A percentile compares a stretch with the other conserved stretches of the same genome.
phyloP scores from a whole-genome alignment of 805 yeast genomes.

The Candida palmyrensis region DNA sequence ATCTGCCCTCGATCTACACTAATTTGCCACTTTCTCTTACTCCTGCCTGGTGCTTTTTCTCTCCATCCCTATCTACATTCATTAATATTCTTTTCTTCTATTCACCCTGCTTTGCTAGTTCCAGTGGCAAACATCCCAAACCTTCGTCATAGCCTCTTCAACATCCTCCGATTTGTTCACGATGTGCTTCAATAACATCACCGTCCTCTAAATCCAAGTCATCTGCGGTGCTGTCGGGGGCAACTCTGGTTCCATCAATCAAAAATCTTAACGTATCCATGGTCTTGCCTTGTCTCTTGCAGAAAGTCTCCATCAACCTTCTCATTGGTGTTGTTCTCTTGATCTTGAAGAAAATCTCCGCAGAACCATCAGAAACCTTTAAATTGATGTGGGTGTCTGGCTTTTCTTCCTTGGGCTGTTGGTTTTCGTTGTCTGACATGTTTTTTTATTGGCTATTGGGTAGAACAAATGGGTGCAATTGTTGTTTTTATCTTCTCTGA shows the following conservation, averaged over 20 bases:
- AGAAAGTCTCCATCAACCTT: conserved; percentile 96
- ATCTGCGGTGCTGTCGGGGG: conserved; percentile 87
- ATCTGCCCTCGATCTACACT: too few relatives aligned
- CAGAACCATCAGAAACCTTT: conserved; percentile 89
- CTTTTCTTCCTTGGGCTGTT: conserved; percentile 40
- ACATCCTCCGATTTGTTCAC: conserved; percentile 81
- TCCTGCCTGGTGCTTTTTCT: neutral
- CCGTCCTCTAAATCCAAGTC: conserved; percentile 91
- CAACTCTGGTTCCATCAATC: conserved; percentile 88
- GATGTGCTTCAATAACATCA: conserved; percentile 94
- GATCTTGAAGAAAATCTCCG: conserved; percentile 94
- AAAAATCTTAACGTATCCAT: conserved; percentile 79
- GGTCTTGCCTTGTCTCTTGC: conserved; percentile 94
- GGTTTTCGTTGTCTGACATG: conserved; percentile 18
- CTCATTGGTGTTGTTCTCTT: conserved; percentile 87
- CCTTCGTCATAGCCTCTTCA: too few relatives aligned
- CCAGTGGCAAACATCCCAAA: too few relatives aligned
- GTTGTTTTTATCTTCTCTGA: neutral
- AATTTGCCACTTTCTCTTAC: too few relatives aligned
- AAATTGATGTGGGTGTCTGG: conserved; percentile 76
- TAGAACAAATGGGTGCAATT: neutral
- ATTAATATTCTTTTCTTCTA: neutral
- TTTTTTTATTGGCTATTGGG: neutral
- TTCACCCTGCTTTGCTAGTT: too few relatives aligned
- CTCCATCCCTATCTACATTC: neutral